A percentile compares a stretch with the other conserved stretches of the same genome.
Conservation (phyloP, 805 yeast genomes). For the Sugiyamaella qingdaonensis region DNA sequence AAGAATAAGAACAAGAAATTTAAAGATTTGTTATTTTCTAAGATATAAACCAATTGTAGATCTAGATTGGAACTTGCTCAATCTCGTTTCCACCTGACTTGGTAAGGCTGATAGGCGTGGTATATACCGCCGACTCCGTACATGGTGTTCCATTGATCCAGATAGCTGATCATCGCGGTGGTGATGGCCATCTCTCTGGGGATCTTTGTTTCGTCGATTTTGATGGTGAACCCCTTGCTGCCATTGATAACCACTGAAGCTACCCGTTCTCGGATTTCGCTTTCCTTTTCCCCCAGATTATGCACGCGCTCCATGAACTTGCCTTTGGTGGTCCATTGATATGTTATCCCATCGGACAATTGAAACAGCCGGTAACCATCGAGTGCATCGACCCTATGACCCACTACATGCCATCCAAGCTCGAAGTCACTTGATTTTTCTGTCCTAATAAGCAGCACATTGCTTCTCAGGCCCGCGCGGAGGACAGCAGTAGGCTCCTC, state of each 20-base stretch:
- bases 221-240: constrained; percentile 49
- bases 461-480: constrained; percentile 59
- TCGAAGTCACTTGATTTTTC: constrained; percentile 44
- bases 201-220: constrained; percentile 51
- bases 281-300: constrained; percentile 59
- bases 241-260: constrained; percentile 55
- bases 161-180: constrained; percentile 55
- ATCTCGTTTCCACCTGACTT: constrained; percentile 56
- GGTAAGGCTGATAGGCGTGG: constrained; percentile 46
- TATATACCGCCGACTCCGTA: constrained; percentile 63
- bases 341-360: constrained; percentile 54
- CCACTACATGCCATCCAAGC: constrained; percentile 60
- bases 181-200: constrained; percentile 56
- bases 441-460: constrained; percentile 51
- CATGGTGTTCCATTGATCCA: constrained; percentile 66
- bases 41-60: neutral
- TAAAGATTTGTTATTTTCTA: too few relatives aligned
- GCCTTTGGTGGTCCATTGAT: constrained; percentile 63
- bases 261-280: constrained; percentile 61
- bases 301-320: constrained; percentile 53
- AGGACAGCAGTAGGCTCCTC: constrained; percentile 57
- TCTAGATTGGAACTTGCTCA: constrained; percentile 20
- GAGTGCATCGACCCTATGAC: constrained; percentile 56
- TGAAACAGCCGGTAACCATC: constrained; percentile 59
- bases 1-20: too few relatives aligned